Conservation (phyloP, 805 yeast genomes). For the Kluyveromyces wickerhamii region DNA sequence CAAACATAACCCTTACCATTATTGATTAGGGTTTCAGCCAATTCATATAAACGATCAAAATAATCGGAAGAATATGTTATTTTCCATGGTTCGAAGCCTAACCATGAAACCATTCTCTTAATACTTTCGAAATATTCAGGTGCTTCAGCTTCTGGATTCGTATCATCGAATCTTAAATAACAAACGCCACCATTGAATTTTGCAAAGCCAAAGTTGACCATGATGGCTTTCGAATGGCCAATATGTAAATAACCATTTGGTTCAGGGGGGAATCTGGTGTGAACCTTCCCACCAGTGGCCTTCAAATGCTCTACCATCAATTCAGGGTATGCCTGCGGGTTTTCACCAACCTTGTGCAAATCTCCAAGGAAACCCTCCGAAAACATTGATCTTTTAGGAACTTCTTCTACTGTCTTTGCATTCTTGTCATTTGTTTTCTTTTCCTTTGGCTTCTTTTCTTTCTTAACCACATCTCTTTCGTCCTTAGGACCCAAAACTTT, state of each 20-base stretch:
- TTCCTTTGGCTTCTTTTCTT: conserved; percentile 57
- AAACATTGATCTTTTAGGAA: conserved; percentile 65
- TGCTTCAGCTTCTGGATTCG: conserved; percentile 98
- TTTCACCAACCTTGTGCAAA: conserved; percentile 90
- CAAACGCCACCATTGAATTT: conserved; percentile 79
- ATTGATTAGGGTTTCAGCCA: conserved; percentile 76
- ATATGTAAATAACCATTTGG: conserved; percentile 98
- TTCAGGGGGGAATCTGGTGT: conserved; percentile 95
- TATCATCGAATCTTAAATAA: conserved; percentile 91
- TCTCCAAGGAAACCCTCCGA: conserved; percentile 93
- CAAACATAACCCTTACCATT: conserved; percentile 81
- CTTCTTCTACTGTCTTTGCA: conserved; percentile 9
- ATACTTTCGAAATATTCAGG: conserved; percentile 83
- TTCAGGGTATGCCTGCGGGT: conserved; percentile 84
- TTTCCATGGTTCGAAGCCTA: conserved; percentile 91
- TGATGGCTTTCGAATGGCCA: conserved; percentile 96
- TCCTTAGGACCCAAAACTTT: conserved; percentile 87
- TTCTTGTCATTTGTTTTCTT: conserved; percentile 25
- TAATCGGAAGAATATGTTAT: conserved; percentile 94
- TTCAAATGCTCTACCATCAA: conserved; percentile 72
- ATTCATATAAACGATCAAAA: conserved; percentile 77
- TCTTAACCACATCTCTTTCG: conserved; percentile 79
- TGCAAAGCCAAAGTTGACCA: conserved; percentile 97
- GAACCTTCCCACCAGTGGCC: conserved; percentile 73
- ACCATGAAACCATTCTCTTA: conserved; percentile 79